Base-by-base conservation (phyloP, 1,284 basidiomycete species). In the Trichosporon coremiiforme region DNA sequence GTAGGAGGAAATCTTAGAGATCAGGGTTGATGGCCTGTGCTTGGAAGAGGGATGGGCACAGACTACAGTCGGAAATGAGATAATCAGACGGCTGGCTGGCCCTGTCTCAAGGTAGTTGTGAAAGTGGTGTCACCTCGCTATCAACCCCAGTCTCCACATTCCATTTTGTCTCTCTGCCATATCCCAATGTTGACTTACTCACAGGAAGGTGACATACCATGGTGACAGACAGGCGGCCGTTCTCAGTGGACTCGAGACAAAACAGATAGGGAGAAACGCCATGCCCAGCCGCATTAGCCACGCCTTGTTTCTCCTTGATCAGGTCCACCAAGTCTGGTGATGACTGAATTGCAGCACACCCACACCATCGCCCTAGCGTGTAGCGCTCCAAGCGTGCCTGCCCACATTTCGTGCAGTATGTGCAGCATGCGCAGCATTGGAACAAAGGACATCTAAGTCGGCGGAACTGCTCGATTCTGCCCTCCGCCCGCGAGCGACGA, bases 331-430 rank as follows among this genome's bases (percentile, higher is more conserved):
- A 7, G 41, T 53, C 17, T 53, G 4, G 47, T 9, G 22, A 53
- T 53, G 47, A 53, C 47, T 53, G 47, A 53, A 53, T 53, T 53
- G 47, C 47, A 53, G 47, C 47, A 53, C 20, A 15, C 47, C 47
- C 4, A 22, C 47, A 15, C 47, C 47, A 53, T 38, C 4, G n/a
- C 20, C 20, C 47, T 22, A 53, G 47, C 47, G 20, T 8, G 2
- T 2, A 53, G n/a, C 2, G 10, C 36, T 38, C 8, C 36, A 4
- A 38, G 10, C 36, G 36, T 38, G 36, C 36, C 36, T 38, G 10
- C n/a, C n/a, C n/a, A n/a, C n/a, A 8, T 33, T 8, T 33, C 4
- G 33, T 33, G 8, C 36, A 38, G 12, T 38, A 7, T 10, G 36
- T 12, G 36, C 10, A 38, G 36, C 36, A 38, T 38, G 36, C 12